Percentiles rank a stretch among this genome's conserved stretches.
Conservation (phyloP, 2,329 filamentous ascomycete species). For the Plectosphaerella sp. region DNA sequence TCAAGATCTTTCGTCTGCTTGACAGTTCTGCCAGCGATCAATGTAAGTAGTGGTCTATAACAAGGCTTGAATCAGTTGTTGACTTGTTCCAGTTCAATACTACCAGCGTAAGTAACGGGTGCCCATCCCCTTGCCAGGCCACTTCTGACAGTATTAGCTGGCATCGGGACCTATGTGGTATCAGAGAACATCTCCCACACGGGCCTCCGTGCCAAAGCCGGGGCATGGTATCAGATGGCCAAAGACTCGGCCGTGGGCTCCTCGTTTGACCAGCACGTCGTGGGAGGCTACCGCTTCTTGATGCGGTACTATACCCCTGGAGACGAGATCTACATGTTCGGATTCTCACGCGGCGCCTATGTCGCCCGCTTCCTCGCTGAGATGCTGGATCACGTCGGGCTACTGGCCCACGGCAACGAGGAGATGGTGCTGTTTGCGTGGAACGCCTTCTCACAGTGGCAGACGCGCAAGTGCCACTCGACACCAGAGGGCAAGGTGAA, state of each 20-base stretch:
- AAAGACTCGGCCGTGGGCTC: constrained; percentile 78
- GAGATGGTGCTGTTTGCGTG: constrained; percentile 82
- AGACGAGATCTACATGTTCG: constrained; percentile 68
- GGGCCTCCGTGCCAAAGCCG: constrained; percentile 49
- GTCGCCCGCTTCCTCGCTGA: constrained; percentile 74
- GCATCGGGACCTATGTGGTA: constrained; percentile 70
- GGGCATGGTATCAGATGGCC: constrained; percentile 65
- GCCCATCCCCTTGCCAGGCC: background rate
- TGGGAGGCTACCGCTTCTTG: constrained; percentile 75
- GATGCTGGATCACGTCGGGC: constrained; percentile 79
- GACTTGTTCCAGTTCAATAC: constrained; percentile 41
- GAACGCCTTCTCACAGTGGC: constrained; percentile 76
- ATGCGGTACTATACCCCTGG: constrained; percentile 67
- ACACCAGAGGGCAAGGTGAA: constrained; percentile 34
- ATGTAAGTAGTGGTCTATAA: constrained; percentile 28
- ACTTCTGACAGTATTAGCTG: constrained; percentile 34
- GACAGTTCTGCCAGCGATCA: constrained; percentile 60
- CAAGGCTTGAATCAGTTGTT: background rate
- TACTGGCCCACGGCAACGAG: constrained; percentile 77
- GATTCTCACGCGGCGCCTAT: constrained; percentile 69
- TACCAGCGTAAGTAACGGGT: constrained; percentile 51
- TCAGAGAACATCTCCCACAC: constrained; percentile 56
- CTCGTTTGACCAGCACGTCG: constrained; percentile 78
- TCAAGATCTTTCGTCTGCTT: constrained; percentile 68
- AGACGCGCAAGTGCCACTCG: constrained; percentile 45